Conservation (phyloP, 129 eudicot species). For the Flaveria robusta region DNA sequence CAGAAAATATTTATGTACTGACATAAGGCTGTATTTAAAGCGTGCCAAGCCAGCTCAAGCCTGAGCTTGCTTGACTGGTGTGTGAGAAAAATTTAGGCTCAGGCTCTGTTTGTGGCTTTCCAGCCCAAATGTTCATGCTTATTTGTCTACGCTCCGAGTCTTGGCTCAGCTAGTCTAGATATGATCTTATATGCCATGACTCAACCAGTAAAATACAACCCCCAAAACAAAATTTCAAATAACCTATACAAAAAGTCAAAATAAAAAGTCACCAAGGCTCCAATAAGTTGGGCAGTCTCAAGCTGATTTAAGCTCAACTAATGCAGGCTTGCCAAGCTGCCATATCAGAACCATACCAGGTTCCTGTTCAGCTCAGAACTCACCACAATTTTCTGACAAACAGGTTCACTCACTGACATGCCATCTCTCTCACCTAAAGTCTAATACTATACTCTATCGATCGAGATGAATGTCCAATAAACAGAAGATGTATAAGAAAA, state of each 20-base stretch:
- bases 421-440: background rate
- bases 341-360: background rate
- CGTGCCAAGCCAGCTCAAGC: too few relatives aligned
- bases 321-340: background rate
- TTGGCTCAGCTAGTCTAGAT: too few relatives aligned
- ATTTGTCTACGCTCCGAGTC: background rate
- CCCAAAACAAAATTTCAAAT: background rate
- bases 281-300: background rate
- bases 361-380: background rate
- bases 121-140: background rate
- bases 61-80: background rate
- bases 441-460: background rate
- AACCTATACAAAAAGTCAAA: background rate
- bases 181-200: background rate
- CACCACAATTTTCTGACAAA: background rate
- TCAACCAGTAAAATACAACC: background rate
- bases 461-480: background rate
- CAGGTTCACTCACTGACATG: background rate
- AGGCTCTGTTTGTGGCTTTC: background rate
- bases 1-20: too few relatives aligned
- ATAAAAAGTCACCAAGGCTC: background rate
- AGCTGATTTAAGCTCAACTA: background rate
- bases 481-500: background rate
- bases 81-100: background rate
- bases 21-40: background rate